Conservation (phyloP, 768 basidiomycete genomes). For the Pleurotus citrinopileatus region DNA sequence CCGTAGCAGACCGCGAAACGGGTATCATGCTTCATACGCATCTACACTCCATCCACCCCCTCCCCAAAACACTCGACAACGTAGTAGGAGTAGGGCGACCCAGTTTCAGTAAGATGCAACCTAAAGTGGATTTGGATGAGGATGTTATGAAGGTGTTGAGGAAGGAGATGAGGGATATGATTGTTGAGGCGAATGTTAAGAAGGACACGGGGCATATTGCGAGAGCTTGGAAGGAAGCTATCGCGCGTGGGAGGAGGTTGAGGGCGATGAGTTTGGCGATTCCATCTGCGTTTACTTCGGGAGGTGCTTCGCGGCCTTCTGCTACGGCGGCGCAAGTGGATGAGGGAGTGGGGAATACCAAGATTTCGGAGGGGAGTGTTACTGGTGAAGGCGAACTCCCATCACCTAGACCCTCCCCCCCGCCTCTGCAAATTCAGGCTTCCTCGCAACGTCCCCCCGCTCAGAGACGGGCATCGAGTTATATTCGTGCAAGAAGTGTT, state of each 20-base stretch:
- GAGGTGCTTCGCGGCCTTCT: no score
- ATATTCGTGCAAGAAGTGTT: constrained; percentile 10
- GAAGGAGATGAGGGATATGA: constrained; percentile 61
- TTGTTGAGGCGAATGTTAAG: constrained; percentile 62
- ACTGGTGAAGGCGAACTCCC: not conserved
- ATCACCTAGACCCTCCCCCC: constrained; percentile 9
- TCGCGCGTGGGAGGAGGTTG: constrained; percentile 16
- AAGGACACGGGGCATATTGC: constrained; percentile 53
- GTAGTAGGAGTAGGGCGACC: not conserved
- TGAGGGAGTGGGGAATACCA: no score
- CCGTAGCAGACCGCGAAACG: constrained; percentile 52
- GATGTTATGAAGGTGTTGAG: constrained; percentile 40
- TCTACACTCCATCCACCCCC: constrained; percentile 47
- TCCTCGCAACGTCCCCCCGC: not conserved
- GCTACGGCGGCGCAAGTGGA: not conserved
- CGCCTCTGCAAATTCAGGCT: not conserved
- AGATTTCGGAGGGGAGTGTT: not conserved
- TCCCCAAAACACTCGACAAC: no score
- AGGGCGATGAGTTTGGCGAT: no score
- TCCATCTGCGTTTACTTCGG: not conserved
- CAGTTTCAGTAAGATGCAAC: constrained; percentile 18
- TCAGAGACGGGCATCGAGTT: not conserved
- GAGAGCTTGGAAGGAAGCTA: constrained; percentile 48
- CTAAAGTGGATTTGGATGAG: constrained; percentile 14
- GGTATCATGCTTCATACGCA: constrained; percentile 52